These are phyloP conservation scores for Phylloporus sp. DNA, from an alignment of 1,284 basidiomycete species.

Conservation along the genomic window DNA sequence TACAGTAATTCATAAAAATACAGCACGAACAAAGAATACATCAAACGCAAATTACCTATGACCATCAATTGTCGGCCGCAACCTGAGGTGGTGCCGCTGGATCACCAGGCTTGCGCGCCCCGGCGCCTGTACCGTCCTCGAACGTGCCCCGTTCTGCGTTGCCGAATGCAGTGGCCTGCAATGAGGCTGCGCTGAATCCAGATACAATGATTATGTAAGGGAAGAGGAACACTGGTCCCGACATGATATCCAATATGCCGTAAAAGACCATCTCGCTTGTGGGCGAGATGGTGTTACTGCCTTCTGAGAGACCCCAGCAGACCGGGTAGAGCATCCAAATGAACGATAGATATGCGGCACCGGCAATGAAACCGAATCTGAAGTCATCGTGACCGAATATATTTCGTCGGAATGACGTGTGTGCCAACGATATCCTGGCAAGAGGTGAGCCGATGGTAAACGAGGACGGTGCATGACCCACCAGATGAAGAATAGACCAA, in stretches of 20 bases:
- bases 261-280: conserved; percentile 58
- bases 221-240: conserved; percentile 53
- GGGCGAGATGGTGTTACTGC: conserved; percentile 49
- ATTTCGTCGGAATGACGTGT: conserved; percentile 4
- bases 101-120: neutral
- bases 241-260: conserved; percentile 61
- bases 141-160: conserved; percentile 11
- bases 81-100: neutral
- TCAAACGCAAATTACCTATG: neutral
- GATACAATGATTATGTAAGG: conserved; percentile 37
- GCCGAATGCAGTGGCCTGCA: conserved; percentile 21
- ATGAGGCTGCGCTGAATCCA: conserved; percentile 34
- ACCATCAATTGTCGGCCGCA: neutral
- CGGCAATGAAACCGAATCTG: conserved; percentile 40
- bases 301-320: conserved; percentile 52
- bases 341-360: conserved; percentile 48
- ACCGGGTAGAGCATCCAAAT: conserved; percentile 57
- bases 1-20: conserved; percentile 2
- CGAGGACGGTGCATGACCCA: conserved; percentile 34
- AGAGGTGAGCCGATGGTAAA: neutral
- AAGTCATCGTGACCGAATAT: neutral
- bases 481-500: conserved; percentile 53
- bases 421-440: conserved; percentile 34
- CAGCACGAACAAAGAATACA: neutral
- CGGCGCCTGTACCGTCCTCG: neutral